Conservation (phyloP, 352 stramenopile genomes). For the Pythium chondricola region DNA sequence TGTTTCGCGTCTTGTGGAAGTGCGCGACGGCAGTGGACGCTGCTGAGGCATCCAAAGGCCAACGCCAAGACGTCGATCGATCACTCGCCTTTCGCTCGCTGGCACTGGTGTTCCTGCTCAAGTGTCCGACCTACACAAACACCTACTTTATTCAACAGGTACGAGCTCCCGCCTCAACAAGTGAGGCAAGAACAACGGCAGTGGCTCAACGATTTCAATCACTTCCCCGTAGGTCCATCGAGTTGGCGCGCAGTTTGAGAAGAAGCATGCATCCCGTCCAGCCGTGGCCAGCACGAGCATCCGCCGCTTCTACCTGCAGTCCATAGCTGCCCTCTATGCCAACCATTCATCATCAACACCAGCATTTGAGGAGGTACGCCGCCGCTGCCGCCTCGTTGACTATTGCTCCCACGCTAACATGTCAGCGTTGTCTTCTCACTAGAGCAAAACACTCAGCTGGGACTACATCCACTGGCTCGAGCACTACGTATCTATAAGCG, state of each 20-base stretch:
- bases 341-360: too few species aligned
- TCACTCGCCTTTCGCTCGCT: constrained; percentile 38
- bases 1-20: constrained; percentile 74
- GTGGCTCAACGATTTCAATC: background rate
- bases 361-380: too few species aligned
- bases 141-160: constrained; percentile 64
- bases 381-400: too few species aligned
- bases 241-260: constrained; percentile 57
- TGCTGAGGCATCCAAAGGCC: constrained; percentile 10
- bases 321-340: constrained; percentile 22
- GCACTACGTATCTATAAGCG: constrained; percentile 47
- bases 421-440: background rate
- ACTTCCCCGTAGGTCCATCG: constrained; percentile 37
- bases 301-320: constrained; percentile 39
- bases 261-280: constrained; percentile 10
- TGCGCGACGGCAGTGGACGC: constrained; percentile 27
- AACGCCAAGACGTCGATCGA: background rate
- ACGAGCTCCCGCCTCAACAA: too few species aligned
- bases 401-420: too few species aligned
- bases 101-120: constrained; percentile 55
- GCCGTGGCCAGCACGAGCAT: too few species aligned
- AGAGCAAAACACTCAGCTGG: constrained; percentile 7
- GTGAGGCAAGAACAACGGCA: too few species aligned
- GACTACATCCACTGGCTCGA: constrained; percentile 34
- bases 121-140: constrained; percentile 57